Evolutionary conservation across 768 basidiomycete species (phyloP).

Genomic region (Postia placenta): DNA sequence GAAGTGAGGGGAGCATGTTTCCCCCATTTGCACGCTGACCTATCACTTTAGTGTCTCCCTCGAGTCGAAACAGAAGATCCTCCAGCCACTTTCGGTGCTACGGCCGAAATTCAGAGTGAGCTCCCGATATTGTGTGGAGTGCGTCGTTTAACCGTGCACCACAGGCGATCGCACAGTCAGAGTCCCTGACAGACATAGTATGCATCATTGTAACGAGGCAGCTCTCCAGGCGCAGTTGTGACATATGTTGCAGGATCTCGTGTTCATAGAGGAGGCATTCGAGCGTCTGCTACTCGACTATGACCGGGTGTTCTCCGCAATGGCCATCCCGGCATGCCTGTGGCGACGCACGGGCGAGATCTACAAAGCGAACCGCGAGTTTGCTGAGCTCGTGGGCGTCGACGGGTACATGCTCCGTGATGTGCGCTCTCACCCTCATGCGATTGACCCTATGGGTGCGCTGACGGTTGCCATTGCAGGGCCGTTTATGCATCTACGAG

Average conservation of each 20-base stretch:
- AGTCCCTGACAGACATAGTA: conserved; percentile 74
- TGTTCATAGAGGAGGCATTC: conserved; percentile 97
- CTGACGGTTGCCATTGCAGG: conserved; percentile 36
- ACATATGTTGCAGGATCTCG: conserved; percentile 57
- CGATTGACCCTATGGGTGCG: not conserved
- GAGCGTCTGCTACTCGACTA: conserved; percentile 94
- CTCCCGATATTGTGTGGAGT: not conserved
- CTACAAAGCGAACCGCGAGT: conserved; percentile 96
- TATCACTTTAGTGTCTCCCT: conserved; percentile 72
- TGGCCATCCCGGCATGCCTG: conserved; percentile 95
- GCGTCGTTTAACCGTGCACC: conserved; percentile 1
- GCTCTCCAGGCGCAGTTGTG: not conserved
- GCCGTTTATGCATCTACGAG: conserved; percentile 93
- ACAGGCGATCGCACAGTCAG: conserved; percentile 66
- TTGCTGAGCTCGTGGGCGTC: conserved; percentile 84
- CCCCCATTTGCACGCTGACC: not conserved
- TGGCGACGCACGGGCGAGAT: conserved; percentile 98
- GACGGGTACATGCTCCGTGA: conserved; percentile 88
- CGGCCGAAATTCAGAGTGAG: conserved; percentile 80
- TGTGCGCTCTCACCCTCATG: conserved; percentile 34
- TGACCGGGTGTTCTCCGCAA: conserved; percentile 89
- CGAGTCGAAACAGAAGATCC: conserved; percentile 86
- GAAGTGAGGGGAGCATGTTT: conserved; percentile 46
- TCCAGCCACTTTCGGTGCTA: conserved; percentile 81
- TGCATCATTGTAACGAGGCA: not conserved